Percentiles rank a stretch among this genome's conserved stretches.
These are phyloP conservation scores for Bacterosira constricta DNA, from an alignment of 108 stramenopile genomes.

Conservation along the genomic window DNA sequence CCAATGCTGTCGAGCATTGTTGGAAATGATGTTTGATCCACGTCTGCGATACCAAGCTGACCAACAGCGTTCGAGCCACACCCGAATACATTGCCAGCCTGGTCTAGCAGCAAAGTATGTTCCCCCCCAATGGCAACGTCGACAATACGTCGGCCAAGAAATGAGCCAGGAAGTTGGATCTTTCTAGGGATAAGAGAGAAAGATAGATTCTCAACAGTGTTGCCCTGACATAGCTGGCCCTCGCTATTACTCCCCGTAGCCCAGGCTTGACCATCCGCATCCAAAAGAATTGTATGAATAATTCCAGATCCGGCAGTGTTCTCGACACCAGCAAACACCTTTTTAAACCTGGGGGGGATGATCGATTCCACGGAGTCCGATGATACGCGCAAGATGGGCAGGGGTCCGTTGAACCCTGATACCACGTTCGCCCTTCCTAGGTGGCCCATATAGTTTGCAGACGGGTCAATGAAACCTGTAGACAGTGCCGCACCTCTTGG, in stretches of 20 bases:
- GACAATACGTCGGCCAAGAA: conserved; percentile 24
- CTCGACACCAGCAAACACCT: conserved; percentile 36
- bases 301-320: conserved; percentile 11
- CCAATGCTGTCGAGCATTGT: neutral
- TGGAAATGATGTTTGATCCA: neutral
- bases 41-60: conserved; percentile 40
- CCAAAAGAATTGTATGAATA: conserved; percentile 32
- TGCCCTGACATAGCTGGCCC: conserved; percentile 30
- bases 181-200: no score
- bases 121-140: conserved; percentile 45
- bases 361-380: conserved; percentile 7
- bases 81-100: conserved; percentile 31
- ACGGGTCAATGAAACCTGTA: conserved; percentile 18
- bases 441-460: conserved; percentile 21
- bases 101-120: conserved; percentile 36
- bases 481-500: conserved; percentile 13
- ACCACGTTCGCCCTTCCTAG: conserved; percentile 20
- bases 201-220: conserved; percentile 27
- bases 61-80: conserved; percentile 52
- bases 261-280: conserved; percentile 27
- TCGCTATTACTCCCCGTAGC: conserved; percentile 30
- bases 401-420: conserved; percentile 12
- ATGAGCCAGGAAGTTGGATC: conserved; percentile 21
- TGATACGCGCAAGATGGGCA: conserved; percentile 19
- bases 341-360: conserved; percentile 13